These are phyloP conservation scores for Lolium multiflorum DNA, from an alignment of 176 grass and related monocot species.

Conservation along the genomic window DNA sequence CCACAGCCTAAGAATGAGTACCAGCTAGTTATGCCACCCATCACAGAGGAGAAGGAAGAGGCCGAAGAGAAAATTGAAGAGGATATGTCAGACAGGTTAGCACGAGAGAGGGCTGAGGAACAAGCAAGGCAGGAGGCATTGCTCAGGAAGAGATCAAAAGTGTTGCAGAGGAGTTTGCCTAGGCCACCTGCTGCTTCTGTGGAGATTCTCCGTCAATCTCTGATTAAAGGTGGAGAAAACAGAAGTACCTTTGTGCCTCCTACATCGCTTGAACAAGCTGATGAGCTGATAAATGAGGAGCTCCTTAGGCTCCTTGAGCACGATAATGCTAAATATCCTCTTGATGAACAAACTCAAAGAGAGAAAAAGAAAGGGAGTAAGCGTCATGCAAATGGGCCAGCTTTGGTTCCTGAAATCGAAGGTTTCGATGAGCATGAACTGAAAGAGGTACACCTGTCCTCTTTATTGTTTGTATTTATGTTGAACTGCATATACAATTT, in stretches of 20 bases:
- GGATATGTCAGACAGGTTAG: slow-evolving; percentile 83
- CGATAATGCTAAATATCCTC: slow-evolving; percentile 91
- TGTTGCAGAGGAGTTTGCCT: slow-evolving; percentile 88
- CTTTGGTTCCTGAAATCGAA: slow-evolving; percentile 77
- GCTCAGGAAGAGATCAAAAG: slow-evolving; percentile 92
- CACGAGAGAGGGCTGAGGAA: slow-evolving; percentile 78
- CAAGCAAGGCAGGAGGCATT: slow-evolving; percentile 73
- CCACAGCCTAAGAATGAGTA: slow-evolving; percentile 90
- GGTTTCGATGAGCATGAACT: slow-evolving; percentile 74
- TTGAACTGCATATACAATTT: slow-evolving; percentile 10
- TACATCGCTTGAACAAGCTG: slow-evolving; percentile 86
- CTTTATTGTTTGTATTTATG: slow-evolving; percentile 27
- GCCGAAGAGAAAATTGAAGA: slow-evolving; percentile 82
- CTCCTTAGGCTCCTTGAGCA: slow-evolving; percentile 76
- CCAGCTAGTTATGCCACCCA: slow-evolving; percentile 80
- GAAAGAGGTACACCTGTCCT: slow-evolving; percentile 58
- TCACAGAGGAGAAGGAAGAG: slow-evolving; percentile 70
- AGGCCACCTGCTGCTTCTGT: slow-evolving; percentile 74
- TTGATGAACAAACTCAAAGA: slow-evolving; percentile 68
- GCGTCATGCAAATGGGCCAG: slow-evolving; percentile 42
- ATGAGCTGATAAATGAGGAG: slow-evolving; percentile 81
- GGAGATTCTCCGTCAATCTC: slow-evolving; percentile 67
- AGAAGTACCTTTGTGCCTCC: slow-evolving; percentile 85
- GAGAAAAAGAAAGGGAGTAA: slow-evolving; percentile 78
- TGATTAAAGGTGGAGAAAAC: slow-evolving; percentile 80